phyloP scores from a whole-genome alignment of 2,329 filamentous ascomycete species.

The Colletotrichum orbiculare region DNA sequence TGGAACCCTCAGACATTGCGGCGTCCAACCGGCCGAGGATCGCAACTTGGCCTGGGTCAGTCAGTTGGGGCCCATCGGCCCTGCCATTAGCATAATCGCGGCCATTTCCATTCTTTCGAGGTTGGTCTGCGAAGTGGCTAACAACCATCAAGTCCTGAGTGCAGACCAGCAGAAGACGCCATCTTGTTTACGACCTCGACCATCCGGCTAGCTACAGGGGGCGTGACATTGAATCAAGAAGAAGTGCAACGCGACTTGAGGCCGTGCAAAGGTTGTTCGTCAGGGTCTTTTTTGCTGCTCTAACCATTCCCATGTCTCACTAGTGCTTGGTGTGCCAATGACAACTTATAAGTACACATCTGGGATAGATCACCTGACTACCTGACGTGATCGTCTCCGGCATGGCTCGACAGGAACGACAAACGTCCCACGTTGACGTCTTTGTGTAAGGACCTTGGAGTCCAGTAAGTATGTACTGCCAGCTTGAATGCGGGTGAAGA shows the following conservation, averaged over 20 bases:
- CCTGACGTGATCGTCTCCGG: conserved; percentile 9
- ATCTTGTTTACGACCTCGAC: neutral
- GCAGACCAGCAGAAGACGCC: conserved; percentile 2
- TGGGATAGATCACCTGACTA: conserved; percentile 1
- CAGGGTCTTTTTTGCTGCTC: too few relatives aligned
- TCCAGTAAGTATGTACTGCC: neutral
- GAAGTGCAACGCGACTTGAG: too few relatives aligned
- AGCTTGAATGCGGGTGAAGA: conserved; percentile 22
- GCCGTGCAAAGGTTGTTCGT: too few relatives aligned
- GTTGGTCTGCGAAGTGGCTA: conserved; percentile 3
- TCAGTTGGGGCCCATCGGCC: neutral
- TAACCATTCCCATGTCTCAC: too few relatives aligned
- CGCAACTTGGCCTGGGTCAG: conserved; percentile 23
- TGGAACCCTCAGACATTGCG: conserved; percentile 32
- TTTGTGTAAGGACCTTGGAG: conserved; percentile 6
- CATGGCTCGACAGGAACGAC: conserved; percentile 21
- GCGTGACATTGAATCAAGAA: too few relatives aligned
- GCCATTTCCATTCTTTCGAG: neutral
- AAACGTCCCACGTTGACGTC: conserved; percentile 31
- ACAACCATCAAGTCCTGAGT: conserved; percentile 8
- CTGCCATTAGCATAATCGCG: conserved; percentile 14
- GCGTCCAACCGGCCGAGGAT: conserved; percentile 27
- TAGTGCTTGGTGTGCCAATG: too few relatives aligned
- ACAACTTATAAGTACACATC: too few relatives aligned
- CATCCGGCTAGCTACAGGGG: too few relatives aligned